Base-by-base conservation (phyloP, 176 grass and related monocot species). In the Saccharum spontaneum region DNA sequence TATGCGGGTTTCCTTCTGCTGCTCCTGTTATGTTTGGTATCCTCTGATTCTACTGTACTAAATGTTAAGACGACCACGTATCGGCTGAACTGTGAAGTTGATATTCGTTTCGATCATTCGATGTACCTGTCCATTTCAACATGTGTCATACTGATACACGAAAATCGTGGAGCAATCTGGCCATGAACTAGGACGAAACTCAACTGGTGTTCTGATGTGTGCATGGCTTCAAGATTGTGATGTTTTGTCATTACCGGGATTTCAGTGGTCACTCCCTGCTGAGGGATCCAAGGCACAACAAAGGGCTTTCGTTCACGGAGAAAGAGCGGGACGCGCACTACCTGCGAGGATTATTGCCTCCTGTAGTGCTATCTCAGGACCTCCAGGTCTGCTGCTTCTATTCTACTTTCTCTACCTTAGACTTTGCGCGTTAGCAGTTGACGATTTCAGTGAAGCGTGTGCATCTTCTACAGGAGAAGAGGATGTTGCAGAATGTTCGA, bases 251-350 rank as follows among this genome's bases (percentile, higher is more conserved):
- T 41, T 76, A 8, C 71, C 12, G 15, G 13, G n/a, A 38, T 62
- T 77, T 61, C 39, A 94, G 93, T 9, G 93, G 93, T 13, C 88
- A 95, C 71, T 77, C 93, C 1, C 52, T 95, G 44, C 88, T 92
- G 76, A 87, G 93, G 79, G 88, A 95, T 86, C 93, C 93, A 69
- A 76, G 86, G 55, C 93, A 95, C 86, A 95, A 95, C 86, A 95
- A 94, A 73, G 93, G 93, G 15, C 75, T 95, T 0, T 91, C 90
- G 0, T 95, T 92, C 83, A 88, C 86, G 10, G 93, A 92, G 83
- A 92, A 90, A 40, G 93, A 95, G 76, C 86, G 93, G 24, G 93
- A 95, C 55, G 88, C 90, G 24, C 93, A 95, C 85, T 95, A 95
- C 85, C 80, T 95, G 39, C 76, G 88, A 37, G 93, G 93, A 16